Conservation (phyloP, 768 basidiomycete species). For the Hygrocybe coccinea region DNA sequence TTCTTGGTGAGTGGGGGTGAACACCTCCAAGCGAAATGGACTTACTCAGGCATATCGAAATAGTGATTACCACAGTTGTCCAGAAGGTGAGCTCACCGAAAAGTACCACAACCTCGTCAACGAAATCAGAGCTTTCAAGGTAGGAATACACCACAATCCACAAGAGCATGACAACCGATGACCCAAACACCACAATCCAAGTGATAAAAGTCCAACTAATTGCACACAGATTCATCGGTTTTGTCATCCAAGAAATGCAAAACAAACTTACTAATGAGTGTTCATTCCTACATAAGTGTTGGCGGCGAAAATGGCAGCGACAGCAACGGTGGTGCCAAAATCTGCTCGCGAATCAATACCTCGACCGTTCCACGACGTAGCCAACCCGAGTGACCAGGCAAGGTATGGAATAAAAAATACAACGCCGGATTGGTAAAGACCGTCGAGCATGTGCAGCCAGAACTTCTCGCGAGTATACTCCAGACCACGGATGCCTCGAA, state of each 20-base stretch:
- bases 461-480: conserved; percentile 92
- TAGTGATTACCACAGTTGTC: conserved; percentile 67
- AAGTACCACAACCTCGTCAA: conserved; percentile 65
- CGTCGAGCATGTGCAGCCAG: conserved; percentile 93
- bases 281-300: conserved; percentile 89
- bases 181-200: conserved; percentile 76
- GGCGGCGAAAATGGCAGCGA: conserved; percentile 81
- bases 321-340: conserved; percentile 88
- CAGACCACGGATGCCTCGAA: conserved; percentile 87
- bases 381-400: conserved; percentile 60
- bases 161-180: conserved; percentile 73
- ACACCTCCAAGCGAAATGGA: conserved; percentile 8
- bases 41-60: conserved; percentile 67
- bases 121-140: conserved; percentile 67
- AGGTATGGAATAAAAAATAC: conserved; percentile 84
- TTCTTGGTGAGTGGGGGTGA: background rate
- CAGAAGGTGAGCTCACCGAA: conserved; percentile 82
- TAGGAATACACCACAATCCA: conserved; percentile 89
- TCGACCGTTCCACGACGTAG: conserved; percentile 72
- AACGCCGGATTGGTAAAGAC: conserved; percentile 85
- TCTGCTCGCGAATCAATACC: conserved; percentile 77
- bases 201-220: conserved; percentile 77
- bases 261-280: conserved; percentile 72
- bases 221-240: conserved; percentile 16
- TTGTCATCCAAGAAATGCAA: conserved; percentile 10